Conservation (phyloP, 2,329 filamentous ascomycete species). For the Pseudogymnoascus sp. region DNA sequence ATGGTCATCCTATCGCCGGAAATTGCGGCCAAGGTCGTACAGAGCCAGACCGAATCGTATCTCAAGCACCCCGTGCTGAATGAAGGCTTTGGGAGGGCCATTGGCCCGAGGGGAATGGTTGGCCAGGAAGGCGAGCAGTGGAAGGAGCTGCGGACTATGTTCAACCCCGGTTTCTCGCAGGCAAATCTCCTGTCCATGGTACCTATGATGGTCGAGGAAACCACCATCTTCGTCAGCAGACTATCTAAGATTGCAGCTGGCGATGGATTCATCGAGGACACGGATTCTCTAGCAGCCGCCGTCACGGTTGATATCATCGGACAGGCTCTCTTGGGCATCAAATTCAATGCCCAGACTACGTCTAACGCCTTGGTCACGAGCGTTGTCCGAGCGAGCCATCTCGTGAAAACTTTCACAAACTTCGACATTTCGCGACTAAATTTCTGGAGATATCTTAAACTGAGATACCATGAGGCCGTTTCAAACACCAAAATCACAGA, state of each 20-base stretch:
- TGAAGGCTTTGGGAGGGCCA: background rate
- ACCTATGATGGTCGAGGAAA: conserved; percentile 13
- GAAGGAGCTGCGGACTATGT: conserved; percentile 13
- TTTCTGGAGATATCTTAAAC: background rate
- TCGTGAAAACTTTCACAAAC: background rate
- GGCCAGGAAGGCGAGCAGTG: conserved; percentile 13
- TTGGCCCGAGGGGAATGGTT: background rate
- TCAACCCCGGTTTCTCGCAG: conserved; percentile 15
- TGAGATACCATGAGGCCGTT: conserved; percentile 2
- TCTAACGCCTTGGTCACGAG: conserved; percentile 4
- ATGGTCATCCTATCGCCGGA: conserved; percentile 10
- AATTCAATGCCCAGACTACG: conserved; percentile 12
- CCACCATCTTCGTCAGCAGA: conserved; percentile 6
- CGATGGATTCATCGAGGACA: conserved; percentile 3
- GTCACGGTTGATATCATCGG: conserved; percentile 14
- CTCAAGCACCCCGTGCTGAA: conserved; percentile 10
- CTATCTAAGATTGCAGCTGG: background rate
- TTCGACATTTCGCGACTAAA: background rate
- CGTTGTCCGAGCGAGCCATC: conserved; percentile 8
- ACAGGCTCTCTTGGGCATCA: conserved; percentile 7
- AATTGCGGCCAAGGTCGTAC: conserved; percentile 11
- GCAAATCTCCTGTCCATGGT: conserved; percentile 11
- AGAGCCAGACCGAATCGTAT: conserved; percentile 7
- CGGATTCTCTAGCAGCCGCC: background rate
- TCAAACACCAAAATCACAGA: conserved; percentile 1